Evolutionary conservation across 176 grass and related monocot genomes (phyloP).

Genomic region (Chloris gayana): DNA sequence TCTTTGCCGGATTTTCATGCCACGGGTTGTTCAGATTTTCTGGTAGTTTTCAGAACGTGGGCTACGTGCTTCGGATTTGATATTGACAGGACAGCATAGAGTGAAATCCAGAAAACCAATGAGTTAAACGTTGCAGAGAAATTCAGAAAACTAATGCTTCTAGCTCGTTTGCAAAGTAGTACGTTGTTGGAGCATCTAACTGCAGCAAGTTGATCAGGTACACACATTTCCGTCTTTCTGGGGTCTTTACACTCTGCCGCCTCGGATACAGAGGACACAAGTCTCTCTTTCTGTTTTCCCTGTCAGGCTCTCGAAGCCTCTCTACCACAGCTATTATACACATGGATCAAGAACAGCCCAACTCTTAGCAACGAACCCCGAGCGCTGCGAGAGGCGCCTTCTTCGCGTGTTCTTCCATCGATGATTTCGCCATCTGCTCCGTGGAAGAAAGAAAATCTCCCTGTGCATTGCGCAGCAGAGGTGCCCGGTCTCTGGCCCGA

Average conservation of each 20-base stretch:
- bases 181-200: background rate
- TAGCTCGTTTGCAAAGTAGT: background rate
- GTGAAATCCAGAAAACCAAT: background rate
- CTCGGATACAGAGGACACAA: slow-evolving; percentile 18
- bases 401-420: background rate
- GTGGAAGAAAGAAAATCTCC: slow-evolving; percentile 3
- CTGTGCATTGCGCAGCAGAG: background rate
- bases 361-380: background rate
- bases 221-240: background rate
- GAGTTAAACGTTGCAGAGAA: background rate
- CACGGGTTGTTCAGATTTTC: too few relatives aligned
- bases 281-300: background rate
- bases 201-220: slow-evolving; percentile 26
- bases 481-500: background rate
- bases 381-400: background rate
- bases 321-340: slow-evolving; percentile 47
- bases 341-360: slow-evolving; percentile 48
- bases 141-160: background rate
- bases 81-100: too few relatives aligned
- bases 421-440: background rate
- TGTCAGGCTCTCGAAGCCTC: slow-evolving; percentile 32
- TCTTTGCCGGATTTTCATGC: too few relatives aligned
- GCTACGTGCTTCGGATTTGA: background rate
- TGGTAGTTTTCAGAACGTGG: too few relatives aligned
- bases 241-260: slow-evolving; percentile 21